Conservation (phyloP, 2,329 filamentous ascomycete genomes). For the Thermothelomyces thermophilus region DNA sequence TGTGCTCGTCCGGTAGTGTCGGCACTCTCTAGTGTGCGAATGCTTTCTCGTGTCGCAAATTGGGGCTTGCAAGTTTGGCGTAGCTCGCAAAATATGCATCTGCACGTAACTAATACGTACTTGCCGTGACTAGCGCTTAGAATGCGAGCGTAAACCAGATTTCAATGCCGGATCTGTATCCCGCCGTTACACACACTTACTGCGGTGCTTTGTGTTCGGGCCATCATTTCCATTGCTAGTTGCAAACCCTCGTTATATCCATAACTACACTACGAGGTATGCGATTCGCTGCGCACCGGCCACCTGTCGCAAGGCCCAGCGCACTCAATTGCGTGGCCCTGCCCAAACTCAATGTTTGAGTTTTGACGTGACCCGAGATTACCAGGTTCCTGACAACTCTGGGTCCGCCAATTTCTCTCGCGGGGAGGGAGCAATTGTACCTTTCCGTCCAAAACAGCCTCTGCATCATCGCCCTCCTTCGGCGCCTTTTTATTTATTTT, state of each 20-base stretch:
- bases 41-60: too few species aligned
- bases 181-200: too few species aligned
- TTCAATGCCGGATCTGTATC: too few species aligned
- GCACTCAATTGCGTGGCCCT: conserved; percentile 8
- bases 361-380: conserved; percentile 12
- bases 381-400: not conserved
- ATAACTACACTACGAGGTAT: not conserved
- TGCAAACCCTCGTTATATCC: not conserved
- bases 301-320: conserved; percentile 3
- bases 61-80: too few species aligned
- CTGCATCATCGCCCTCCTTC: not conserved
- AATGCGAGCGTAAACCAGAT: too few species aligned
- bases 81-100: too few species aligned
- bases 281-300: not conserved
- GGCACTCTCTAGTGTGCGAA: too few species aligned
- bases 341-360: not conserved
- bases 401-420: conserved; percentile 8
- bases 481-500: not conserved
- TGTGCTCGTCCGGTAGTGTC: too few species aligned
- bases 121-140: too few species aligned
- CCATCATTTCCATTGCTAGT: too few species aligned
- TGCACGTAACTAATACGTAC: too few species aligned
- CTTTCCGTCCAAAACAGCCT: not conserved
- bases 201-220: too few species aligned
- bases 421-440: conserved; percentile 2